Conservation (phyloP, 306 rosid species). For the Abrus precatorius region DNA sequence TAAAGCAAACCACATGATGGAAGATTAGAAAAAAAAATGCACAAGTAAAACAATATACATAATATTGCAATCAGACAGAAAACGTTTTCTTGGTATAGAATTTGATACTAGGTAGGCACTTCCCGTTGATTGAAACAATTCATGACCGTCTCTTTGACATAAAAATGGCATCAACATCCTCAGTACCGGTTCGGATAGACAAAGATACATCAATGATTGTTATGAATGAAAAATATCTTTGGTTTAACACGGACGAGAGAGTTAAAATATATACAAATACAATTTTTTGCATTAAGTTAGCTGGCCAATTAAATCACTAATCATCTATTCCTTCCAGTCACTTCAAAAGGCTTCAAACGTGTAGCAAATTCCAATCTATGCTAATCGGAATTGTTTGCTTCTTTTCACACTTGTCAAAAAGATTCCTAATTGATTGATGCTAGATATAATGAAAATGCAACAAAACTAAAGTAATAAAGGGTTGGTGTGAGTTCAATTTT, state of each 20-base stretch:
- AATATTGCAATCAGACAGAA: slow-evolving; percentile 26
- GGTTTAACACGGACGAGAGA: background rate
- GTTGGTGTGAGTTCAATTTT: slow-evolving; percentile 40
- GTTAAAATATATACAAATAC: background rate
- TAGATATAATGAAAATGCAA: slow-evolving; percentile 25
- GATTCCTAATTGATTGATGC: slow-evolving; percentile 37
- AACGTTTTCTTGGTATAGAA: slow-evolving; percentile 19
- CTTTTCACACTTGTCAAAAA: slow-evolving; percentile 35
- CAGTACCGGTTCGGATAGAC: slow-evolving; percentile 20
- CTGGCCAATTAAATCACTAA: slow-evolving; percentile 19
- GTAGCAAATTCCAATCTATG: slow-evolving; percentile 1
- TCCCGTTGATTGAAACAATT: slow-evolving; percentile 34
- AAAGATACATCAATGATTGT: slow-evolving; percentile 35
- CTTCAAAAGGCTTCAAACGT: slow-evolving; percentile 33
- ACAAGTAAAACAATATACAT: background rate
- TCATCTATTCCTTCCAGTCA: slow-evolving; percentile 31
- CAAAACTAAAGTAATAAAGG: slow-evolving; percentile 30
- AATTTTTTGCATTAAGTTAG: slow-evolving; percentile 4
- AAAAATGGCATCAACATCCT: slow-evolving; percentile 36
- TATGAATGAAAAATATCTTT: slow-evolving; percentile 26
- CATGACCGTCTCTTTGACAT: slow-evolving; percentile 26
- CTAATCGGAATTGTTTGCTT: slow-evolving; percentile 32
- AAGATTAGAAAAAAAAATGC: background rate
- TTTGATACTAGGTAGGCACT: slow-evolving; percentile 37
- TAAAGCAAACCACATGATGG: slow-evolving; percentile 50